Conservation (phyloP, 768 basidiomycete species). For the Thelephora ganbajun region DNA sequence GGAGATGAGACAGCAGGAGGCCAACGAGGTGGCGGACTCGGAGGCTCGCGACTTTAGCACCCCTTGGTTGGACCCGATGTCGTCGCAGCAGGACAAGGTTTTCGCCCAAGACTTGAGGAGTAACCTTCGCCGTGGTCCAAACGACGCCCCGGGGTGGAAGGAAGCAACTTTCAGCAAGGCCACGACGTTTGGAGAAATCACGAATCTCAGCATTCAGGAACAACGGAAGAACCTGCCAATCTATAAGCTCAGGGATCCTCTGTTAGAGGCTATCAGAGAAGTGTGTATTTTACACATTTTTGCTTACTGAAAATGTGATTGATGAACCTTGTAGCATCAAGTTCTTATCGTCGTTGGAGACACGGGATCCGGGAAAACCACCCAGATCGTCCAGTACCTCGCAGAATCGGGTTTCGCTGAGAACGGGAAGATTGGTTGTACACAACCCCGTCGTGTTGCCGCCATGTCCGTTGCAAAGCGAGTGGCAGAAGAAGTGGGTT, state of each 20-base stretch:
- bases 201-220: slow-evolving; percentile 80
- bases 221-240: slow-evolving; percentile 87
- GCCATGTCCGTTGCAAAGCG: slow-evolving; percentile 99
- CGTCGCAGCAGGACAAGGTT: slow-evolving; percentile 67
- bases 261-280: slow-evolving; percentile 82
- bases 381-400: slow-evolving; percentile 97
- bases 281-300: slow-evolving; percentile 32
- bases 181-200: slow-evolving; percentile 91
- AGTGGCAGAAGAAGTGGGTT: slow-evolving; percentile 96
- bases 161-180: slow-evolving; percentile 89
- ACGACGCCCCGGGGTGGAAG: slow-evolving; percentile 84
- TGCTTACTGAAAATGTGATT: slow-evolving; percentile 4
- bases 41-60: slow-evolving; percentile 90
- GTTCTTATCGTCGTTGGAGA: slow-evolving; percentile 97
- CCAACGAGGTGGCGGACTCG: slow-evolving; percentile 86
- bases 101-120: slow-evolving; percentile 92
- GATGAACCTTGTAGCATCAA: slow-evolving; percentile 54
- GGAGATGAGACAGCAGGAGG: slow-evolving; percentile 88
- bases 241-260: slow-evolving; percentile 82
- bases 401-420: slow-evolving; percentile 93
- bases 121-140: slow-evolving; percentile 59
- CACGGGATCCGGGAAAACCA: slow-evolving; percentile 97
- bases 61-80: slow-evolving; percentile 98
- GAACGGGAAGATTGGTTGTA: slow-evolving; percentile 85
- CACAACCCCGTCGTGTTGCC: slow-evolving; percentile 97